Conservation (phyloP, 257 asterid species). For the Orobanche coerulescens region DNA sequence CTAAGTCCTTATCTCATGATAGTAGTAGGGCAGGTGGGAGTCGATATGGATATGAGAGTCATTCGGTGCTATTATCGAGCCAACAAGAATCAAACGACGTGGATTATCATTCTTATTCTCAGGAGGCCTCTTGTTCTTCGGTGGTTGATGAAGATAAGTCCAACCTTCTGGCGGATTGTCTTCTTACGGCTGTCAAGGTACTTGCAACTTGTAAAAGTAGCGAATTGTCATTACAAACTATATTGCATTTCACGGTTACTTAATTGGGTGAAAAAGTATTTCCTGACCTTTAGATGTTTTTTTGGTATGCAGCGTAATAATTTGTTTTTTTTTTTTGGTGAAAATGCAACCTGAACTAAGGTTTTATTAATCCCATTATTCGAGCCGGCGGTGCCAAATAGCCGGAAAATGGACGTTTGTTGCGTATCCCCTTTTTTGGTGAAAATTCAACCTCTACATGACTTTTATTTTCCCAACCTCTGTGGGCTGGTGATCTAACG, state of each 20-base stretch:
- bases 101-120: slow-evolving; percentile 29
- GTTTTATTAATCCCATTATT: too few species aligned
- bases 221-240: neutral
- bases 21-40: slow-evolving; percentile 23
- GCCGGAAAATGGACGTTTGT: too few species aligned
- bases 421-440: too few species aligned
- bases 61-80: slow-evolving; percentile 23
- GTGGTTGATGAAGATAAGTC: slow-evolving; percentile 34
- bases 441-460: too few species aligned
- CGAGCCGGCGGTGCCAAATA: too few species aligned
- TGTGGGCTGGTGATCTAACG: too few species aligned
- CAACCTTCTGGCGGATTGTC: slow-evolving; percentile 64
- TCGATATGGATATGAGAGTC: slow-evolving; percentile 25
- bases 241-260: neutral
- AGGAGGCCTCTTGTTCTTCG: slow-evolving; percentile 46
- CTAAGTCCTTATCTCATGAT: slow-evolving; percentile 30
- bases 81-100: slow-evolving; percentile 38
- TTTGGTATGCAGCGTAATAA: too few species aligned
- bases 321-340: too few species aligned
- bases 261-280: too few species aligned
- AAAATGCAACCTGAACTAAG: too few species aligned
- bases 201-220: neutral
- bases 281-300: too few species aligned
- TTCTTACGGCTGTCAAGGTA: slow-evolving; percentile 74
- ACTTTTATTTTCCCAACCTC: too few species aligned